These are phyloP conservation scores for Cryoendolithus antarcticus DNA, from an alignment of 2,329 filamentous ascomycete genomes.

Conservation along the genomic window DNA sequence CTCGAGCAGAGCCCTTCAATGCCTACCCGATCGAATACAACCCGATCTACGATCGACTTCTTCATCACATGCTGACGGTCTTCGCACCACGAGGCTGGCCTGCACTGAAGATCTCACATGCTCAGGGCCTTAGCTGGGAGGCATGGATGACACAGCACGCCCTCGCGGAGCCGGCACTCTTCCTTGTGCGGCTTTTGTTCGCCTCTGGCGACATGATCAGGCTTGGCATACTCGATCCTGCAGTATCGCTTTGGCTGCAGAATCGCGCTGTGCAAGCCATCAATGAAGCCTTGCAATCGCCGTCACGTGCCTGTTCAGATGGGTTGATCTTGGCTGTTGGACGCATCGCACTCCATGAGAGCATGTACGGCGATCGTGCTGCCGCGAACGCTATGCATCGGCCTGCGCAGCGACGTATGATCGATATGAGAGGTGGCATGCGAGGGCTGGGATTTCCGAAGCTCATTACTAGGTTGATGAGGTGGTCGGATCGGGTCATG, in stretches of 20 bases:
- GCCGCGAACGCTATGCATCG: conserved; percentile 20
- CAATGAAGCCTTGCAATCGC: conserved; percentile 15
- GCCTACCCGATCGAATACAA: conserved; percentile 20
- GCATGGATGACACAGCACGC: conserved; percentile 22
- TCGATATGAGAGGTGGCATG: conserved; percentile 22
- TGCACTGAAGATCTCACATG: conserved; percentile 17
- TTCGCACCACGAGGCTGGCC: conserved; percentile 24
- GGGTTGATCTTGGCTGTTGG: conserved; percentile 20
- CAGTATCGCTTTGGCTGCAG: conserved; percentile 18
- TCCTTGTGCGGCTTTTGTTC: conserved; percentile 22
- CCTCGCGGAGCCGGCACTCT: conserved; percentile 20
- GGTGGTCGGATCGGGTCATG: conserved; percentile 22
- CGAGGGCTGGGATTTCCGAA: conserved; percentile 17
- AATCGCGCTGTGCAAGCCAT: conserved; percentile 18
- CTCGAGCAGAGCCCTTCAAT: conserved; percentile 17
- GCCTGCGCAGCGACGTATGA: conserved; percentile 22
- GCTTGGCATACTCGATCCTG: conserved; percentile 11
- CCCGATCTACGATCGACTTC: conserved; percentile 18
- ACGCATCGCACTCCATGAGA: conserved; percentile 23
- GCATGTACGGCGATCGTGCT: conserved; percentile 21
- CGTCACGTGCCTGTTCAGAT: conserved; percentile 11
- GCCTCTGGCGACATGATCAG: conserved; percentile 21
- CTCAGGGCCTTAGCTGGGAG: conserved; percentile 20
- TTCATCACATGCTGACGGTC: conserved; percentile 24
- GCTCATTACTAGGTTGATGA: conserved; percentile 23